phyloP scores from a whole-genome alignment of 148 eudicot genomes.

The Amaranthus palmeri region DNA sequence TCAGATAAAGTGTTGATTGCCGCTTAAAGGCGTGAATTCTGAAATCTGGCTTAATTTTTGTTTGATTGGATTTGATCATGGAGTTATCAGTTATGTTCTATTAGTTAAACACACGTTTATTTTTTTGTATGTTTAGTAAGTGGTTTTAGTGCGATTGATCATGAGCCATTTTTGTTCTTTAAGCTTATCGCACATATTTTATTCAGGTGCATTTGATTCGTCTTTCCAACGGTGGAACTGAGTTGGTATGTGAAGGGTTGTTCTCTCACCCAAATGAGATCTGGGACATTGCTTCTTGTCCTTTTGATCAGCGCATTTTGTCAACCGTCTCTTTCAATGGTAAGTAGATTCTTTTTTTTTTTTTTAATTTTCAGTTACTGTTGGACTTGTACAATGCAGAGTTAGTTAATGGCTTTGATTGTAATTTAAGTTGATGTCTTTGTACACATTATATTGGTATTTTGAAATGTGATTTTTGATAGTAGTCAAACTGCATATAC shows the following conservation, averaged over 20 bases:
- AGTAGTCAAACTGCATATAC: neutral
- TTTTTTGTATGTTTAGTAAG: too few relatives aligned
- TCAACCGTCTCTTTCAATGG: constrained; percentile 85
- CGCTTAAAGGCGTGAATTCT: neutral
- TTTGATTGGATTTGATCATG: neutral
- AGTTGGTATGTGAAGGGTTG: constrained; percentile 89
- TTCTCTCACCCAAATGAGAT: constrained; percentile 95
- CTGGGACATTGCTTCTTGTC: constrained; percentile 96
- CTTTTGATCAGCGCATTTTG: constrained; percentile 91
- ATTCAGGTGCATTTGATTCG: constrained; percentile 86
- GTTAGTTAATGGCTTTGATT: too few relatives aligned
- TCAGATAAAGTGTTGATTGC: too few relatives aligned
- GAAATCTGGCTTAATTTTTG: neutral
- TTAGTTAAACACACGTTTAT: too few relatives aligned
- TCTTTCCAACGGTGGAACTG: constrained; percentile 76
- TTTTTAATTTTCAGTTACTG: too few relatives aligned
- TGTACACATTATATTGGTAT: neutral
- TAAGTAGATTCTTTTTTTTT: too few relatives aligned
- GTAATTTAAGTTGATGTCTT: neutral
- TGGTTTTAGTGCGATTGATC: too few relatives aligned
- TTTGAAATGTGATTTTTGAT: constrained; percentile 3
- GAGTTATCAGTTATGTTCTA: too few relatives aligned
- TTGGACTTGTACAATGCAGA: too few relatives aligned
- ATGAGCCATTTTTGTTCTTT: too few relatives aligned
- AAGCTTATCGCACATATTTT: too few relatives aligned